Conservation (phyloP, 768 basidiomycete genomes). For the Suillus paluster region DNA sequence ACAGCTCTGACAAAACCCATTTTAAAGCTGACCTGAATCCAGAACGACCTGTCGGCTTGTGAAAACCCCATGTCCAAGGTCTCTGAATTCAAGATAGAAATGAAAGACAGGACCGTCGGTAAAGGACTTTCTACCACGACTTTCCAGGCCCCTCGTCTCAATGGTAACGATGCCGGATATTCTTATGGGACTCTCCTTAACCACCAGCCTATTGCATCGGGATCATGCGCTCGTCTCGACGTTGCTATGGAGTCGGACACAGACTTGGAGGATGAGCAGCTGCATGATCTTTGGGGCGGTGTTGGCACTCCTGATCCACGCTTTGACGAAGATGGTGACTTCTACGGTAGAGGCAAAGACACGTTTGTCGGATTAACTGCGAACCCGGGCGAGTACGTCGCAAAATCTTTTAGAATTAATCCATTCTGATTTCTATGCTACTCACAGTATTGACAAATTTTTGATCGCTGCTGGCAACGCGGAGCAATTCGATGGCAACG, state of each 20-base stretch:
- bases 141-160: neutral
- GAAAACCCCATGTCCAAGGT: no score
- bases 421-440: slow-evolving; percentile 6
- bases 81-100: neutral
- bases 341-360: slow-evolving; percentile 50
- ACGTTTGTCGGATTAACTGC: slow-evolving; percentile 50
- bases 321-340: slow-evolving; percentile 50
- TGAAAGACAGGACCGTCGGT: neutral
- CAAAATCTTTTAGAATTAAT: neutral
- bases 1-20: no score
- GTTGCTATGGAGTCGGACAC: neutral
- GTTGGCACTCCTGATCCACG: slow-evolving; percentile 25
- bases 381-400: slow-evolving; percentile 52
- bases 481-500: slow-evolving; percentile 62
- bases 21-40: neutral
- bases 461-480: slow-evolving; percentile 58
- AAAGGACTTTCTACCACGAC: neutral
- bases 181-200: neutral
- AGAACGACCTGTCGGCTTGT: neutral
- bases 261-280: neutral
- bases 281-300: neutral
- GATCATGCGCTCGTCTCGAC: slow-evolving; percentile 18
- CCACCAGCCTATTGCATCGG: slow-evolving; percentile 19
- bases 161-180: neutral
- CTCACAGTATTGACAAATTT: slow-evolving; percentile 52